Conservation (phyloP, 2,329 filamentous ascomycete genomes). For the Delphinella strobiligena region DNA sequence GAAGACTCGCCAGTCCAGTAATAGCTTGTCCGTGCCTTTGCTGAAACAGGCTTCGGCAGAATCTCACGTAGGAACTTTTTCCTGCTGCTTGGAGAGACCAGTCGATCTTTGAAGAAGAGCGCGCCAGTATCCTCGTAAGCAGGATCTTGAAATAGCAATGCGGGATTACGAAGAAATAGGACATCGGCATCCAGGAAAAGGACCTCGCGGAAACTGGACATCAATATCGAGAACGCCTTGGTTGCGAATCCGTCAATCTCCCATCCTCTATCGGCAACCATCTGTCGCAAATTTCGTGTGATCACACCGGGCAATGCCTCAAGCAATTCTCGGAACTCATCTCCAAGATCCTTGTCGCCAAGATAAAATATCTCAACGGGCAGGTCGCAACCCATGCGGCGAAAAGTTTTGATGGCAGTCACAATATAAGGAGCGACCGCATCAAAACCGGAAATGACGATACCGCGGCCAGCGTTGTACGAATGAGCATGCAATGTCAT, state of each 20-base stretch:
- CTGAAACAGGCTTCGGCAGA: conserved; percentile 31
- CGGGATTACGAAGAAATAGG: conserved; percentile 32
- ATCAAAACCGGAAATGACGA: conserved; percentile 34
- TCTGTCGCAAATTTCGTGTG: conserved; percentile 32
- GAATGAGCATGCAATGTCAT: conserved; percentile 32
- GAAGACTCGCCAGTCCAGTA: conserved; percentile 27
- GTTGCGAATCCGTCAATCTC: conserved; percentile 33
- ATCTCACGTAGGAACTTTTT: conserved; percentile 29
- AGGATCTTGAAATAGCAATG: conserved; percentile 30
- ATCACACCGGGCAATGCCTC: conserved; percentile 32
- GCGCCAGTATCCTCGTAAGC: conserved; percentile 30
- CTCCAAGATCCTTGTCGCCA: conserved; percentile 32
- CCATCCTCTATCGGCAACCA: conserved; percentile 35
- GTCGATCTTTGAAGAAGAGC: conserved; percentile 35
- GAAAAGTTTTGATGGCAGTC: conserved; percentile 29
- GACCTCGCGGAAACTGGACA: conserved; percentile 35
- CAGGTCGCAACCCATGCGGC: conserved; percentile 26
- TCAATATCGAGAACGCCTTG: conserved; percentile 35
- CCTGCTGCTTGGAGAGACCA: conserved; percentile 28
- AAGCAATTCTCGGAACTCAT: conserved; percentile 29
- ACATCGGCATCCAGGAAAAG: conserved; percentile 37
- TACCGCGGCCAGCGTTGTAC: conserved; percentile 29
- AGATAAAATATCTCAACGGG: conserved; percentile 31
- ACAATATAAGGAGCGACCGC: conserved; percentile 31
- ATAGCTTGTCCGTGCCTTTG: conserved; percentile 25